Evolutionary conservation across 2,329 filamentous ascomycete species (phyloP).

Genomic region (Metarhizium album): DNA sequence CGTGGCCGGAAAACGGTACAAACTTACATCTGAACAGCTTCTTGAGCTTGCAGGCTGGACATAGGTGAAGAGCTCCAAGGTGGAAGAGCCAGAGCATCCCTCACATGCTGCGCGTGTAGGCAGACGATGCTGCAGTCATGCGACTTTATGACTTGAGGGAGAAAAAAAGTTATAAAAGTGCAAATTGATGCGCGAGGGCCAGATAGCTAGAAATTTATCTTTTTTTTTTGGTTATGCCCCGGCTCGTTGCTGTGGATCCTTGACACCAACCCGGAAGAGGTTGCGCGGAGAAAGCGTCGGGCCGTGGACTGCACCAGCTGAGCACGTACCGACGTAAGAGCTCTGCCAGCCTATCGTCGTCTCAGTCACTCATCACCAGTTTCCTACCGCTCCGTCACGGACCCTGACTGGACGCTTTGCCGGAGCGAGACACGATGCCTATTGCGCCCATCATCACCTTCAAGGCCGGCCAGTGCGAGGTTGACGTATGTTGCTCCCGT

Average conservation of each 20-base stretch:
- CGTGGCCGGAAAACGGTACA: not conserved
- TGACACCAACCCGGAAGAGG: not conserved
- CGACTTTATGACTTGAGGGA: not conserved
- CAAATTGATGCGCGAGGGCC: too few relatives aligned
- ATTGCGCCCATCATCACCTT: conserved; percentile 83
- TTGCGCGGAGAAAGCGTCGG: conserved; percentile 12
- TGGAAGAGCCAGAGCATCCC: not conserved
- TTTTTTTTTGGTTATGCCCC: not conserved
- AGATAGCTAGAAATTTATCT: conserved; percentile 4
- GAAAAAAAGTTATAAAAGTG: not conserved
- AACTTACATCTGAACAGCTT: conserved; percentile 2
- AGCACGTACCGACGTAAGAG: conserved; percentile 26
- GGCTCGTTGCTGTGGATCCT: not conserved
- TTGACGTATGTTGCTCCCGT: conserved; percentile 51
- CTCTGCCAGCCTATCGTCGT: conserved; percentile 23
- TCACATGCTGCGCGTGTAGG: not conserved
- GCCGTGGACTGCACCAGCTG: conserved; percentile 5
- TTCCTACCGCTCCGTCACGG: conserved; percentile 4
- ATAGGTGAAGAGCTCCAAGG: not conserved
- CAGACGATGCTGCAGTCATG: not conserved
- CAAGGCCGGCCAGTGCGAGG: conserved; percentile 83
- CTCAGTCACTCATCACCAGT: not conserved
- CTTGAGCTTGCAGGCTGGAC: not conserved
- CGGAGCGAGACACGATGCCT: conserved; percentile 49
- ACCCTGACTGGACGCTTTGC: not conserved